These are phyloP conservation scores for Citrus trifoliata DNA, from an alignment of 345 rosid species.

Conservation along the genomic window DNA sequence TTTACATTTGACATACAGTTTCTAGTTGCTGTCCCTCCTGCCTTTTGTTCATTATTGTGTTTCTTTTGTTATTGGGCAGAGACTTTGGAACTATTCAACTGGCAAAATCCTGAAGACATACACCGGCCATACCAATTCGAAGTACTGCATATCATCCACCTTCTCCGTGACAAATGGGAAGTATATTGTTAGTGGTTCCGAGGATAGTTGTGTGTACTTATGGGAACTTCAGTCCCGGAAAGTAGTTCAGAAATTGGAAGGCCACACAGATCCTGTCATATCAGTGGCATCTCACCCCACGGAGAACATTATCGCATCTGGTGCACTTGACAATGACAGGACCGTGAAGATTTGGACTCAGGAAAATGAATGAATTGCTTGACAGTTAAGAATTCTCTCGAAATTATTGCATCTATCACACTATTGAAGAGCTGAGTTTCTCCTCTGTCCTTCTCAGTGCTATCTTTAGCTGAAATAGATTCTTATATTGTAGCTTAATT, in stretches of 20 bases:
- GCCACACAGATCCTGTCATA: slow-evolving; percentile 79
- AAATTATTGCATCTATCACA: neutral
- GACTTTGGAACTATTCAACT: slow-evolving; percentile 80
- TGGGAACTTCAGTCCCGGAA: slow-evolving; percentile 90
- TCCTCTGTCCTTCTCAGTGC: too few relatives aligned
- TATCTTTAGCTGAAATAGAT: neutral
- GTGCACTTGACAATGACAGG: slow-evolving; percentile 73
- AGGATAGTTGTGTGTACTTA: slow-evolving; percentile 74
- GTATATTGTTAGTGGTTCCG: slow-evolving; percentile 82
- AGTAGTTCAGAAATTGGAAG: slow-evolving; percentile 87
- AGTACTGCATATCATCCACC: slow-evolving; percentile 66
- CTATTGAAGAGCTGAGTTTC: neutral
- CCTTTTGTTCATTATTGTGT: neutral
- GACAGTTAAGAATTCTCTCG: neutral
- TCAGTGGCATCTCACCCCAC: slow-evolving; percentile 84
- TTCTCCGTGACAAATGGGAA: slow-evolving; percentile 83
- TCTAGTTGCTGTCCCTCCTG: neutral
- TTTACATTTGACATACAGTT: neutral
- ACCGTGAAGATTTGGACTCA: slow-evolving; percentile 83
- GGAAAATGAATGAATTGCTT: slow-evolving; percentile 25
- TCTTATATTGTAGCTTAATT: neutral
- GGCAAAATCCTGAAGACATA: slow-evolving; percentile 84
- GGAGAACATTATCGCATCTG: slow-evolving; percentile 82
- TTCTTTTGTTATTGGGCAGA: slow-evolving; percentile 37
- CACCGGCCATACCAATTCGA: slow-evolving; percentile 65